Evolutionary conservation across 306 rosid genomes (phyloP).

Genomic region (Vigna mungo): DNA sequence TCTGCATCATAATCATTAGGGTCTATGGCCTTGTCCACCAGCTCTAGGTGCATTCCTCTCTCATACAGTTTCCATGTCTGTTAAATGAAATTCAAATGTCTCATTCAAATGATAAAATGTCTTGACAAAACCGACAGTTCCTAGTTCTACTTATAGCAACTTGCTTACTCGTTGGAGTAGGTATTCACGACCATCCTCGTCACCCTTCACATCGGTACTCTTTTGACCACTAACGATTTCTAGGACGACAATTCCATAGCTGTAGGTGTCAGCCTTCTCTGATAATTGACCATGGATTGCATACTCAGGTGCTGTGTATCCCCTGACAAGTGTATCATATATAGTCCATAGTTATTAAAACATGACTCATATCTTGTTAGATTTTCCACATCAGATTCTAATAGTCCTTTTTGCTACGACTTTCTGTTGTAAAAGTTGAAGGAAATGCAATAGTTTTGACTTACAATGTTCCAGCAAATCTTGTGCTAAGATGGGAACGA

Average conservation of each 20-base stretch:
- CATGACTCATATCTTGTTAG: background rate
- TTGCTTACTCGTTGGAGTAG: slow-evolving; percentile 68
- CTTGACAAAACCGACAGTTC: background rate
- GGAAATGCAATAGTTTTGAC: slow-evolving; percentile 33
- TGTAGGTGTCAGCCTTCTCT: slow-evolving; percentile 71
- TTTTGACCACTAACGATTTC: slow-evolving; percentile 71
- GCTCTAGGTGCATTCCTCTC: slow-evolving; percentile 45
- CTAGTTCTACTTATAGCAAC: background rate
- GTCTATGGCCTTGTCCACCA: slow-evolving; percentile 54
- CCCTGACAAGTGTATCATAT: slow-evolving; percentile 46
- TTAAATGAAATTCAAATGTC: background rate
- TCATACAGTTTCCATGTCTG: slow-evolving; percentile 70
- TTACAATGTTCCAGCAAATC: slow-evolving; percentile 82
- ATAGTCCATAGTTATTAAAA: background rate
- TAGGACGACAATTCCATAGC: slow-evolving; percentile 71
- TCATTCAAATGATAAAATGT: background rate
- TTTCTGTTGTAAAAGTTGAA: background rate
- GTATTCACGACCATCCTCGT: slow-evolving; percentile 50
- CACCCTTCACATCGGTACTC: slow-evolving; percentile 51
- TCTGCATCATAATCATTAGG: slow-evolving; percentile 51
- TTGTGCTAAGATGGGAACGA: slow-evolving; percentile 68
- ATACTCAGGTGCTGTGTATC: slow-evolving; percentile 80
- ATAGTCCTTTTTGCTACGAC: background rate
- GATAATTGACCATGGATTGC: slow-evolving; percentile 78
- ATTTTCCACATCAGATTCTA: background rate